These are phyloP conservation scores for Termitomyces sp. DNA, from an alignment of 1,284 basidiomycete genomes.

Conservation along the genomic window DNA sequence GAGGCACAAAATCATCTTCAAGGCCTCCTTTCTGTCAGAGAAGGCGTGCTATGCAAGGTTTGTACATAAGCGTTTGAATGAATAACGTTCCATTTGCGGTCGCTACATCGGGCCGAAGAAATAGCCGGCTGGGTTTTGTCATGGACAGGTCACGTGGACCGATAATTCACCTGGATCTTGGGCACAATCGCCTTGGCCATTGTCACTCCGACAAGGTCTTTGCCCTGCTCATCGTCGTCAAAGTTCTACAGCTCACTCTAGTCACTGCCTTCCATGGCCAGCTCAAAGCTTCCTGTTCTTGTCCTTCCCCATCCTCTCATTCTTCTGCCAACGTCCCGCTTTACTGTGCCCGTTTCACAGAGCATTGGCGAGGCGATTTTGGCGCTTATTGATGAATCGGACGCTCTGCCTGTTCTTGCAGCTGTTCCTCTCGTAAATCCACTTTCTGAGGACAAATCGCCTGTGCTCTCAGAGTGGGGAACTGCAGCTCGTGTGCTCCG, in stretches of 20 bases:
- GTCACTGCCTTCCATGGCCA: conserved; percentile 28
- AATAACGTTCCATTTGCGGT: neutral
- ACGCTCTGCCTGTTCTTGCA: conserved; percentile 57
- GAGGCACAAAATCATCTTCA: neutral
- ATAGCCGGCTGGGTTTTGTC: conserved; percentile 6
- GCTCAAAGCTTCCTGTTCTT: conserved; percentile 51
- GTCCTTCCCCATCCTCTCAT: conserved; percentile 59
- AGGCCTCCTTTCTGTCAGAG: conserved; percentile 7
- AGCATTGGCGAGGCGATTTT: conserved; percentile 55
- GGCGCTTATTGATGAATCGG: conserved; percentile 55
- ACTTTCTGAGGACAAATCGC: conserved; percentile 14
- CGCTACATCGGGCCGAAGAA: conserved; percentile 7
- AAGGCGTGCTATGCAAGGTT: neutral
- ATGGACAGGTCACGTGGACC: conserved; percentile 7
- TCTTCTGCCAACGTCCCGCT: conserved; percentile 60
- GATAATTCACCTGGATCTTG: conserved; percentile 7
- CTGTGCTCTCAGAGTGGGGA: conserved; percentile 35
- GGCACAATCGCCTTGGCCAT: neutral
- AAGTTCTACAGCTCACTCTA: neutral
- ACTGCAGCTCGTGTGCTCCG: conserved; percentile 57
- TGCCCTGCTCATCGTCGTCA: conserved; percentile 4
- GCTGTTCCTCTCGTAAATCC: conserved; percentile 49
- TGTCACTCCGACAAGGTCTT: neutral
- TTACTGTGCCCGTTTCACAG: conserved; percentile 56
- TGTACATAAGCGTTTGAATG: no score